Conservation (phyloP, 257 asterid genomes). For the Solanum pinnatisectum region DNA sequence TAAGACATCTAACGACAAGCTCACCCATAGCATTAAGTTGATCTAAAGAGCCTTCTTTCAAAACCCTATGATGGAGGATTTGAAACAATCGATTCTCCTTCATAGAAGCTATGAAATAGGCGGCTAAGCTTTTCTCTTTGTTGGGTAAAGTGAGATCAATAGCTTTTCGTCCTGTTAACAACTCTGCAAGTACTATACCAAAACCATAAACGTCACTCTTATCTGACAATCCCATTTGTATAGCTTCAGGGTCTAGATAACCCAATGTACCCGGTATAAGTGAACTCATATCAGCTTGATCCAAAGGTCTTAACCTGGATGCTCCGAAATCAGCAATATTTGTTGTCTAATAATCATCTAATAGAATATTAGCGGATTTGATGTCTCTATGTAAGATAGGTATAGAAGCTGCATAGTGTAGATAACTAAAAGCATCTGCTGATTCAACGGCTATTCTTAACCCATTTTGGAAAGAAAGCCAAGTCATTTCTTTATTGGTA, state of each 20-base stretch:
- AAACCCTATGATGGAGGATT: background rate
- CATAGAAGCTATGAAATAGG: background rate
- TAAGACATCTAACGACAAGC: background rate
- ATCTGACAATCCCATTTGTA: background rate
- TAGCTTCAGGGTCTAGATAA: background rate
- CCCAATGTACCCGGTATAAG: background rate
- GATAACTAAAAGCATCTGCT: too few species aligned
- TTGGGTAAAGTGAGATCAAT: background rate
- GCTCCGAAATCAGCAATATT: background rate
- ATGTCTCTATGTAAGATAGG: background rate
- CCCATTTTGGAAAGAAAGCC: background rate
- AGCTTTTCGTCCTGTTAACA: background rate
- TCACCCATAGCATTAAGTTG: background rate
- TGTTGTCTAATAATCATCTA: background rate
- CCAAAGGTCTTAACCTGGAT: background rate
- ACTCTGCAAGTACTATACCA: background rate
- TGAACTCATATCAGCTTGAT: background rate
- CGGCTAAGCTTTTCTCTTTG: background rate
- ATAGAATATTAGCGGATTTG: background rate
- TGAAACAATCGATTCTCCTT: background rate
- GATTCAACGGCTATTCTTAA: background rate
- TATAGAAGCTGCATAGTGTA: background rate
- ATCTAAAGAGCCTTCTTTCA: background rate
- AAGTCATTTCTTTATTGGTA: background rate
- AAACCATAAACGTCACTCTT: background rate